These are phyloP conservation scores for Candida sanyaensis DNA, from an alignment of 1,139 yeast genomes.

Conservation along the genomic window DNA sequence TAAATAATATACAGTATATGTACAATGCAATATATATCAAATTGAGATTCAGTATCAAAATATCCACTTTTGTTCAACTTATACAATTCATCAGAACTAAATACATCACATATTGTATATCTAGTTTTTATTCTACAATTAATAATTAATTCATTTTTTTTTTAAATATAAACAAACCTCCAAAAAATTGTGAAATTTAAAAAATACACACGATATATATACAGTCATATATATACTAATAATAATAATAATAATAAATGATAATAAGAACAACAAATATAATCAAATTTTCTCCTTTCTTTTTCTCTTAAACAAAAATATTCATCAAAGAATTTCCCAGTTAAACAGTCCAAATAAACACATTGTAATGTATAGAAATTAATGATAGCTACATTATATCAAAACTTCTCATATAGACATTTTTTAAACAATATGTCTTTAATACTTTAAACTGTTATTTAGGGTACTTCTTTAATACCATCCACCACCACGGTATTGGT, in stretches of 20 bases:
- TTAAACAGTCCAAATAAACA: background rate
- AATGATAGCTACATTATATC: background rate
- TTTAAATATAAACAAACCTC: background rate
- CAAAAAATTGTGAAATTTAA: constrained; percentile 3
- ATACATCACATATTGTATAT: no score
- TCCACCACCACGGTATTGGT: constrained; percentile 39
- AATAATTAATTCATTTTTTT: no score
- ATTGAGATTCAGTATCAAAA: no score
- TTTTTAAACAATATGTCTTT: no score
- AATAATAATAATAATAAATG: background rate
- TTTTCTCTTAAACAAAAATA: background rate
- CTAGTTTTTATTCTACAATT: no score
- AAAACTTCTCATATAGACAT: background rate
- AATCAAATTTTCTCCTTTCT: background rate
- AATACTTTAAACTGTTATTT: no score
- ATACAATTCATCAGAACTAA: no score
- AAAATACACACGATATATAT: constrained; percentile 3
- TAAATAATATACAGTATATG: no score
- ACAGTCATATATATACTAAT: background rate
- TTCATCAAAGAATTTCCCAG: no score
- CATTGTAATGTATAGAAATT: background rate
- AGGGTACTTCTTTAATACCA: constrained; percentile 25
- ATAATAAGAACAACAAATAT: background rate
- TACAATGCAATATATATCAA: no score
- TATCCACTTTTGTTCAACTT: no score